Conservation (phyloP, 768 basidiomycete species). For the Calvatia gigantea region DNA sequence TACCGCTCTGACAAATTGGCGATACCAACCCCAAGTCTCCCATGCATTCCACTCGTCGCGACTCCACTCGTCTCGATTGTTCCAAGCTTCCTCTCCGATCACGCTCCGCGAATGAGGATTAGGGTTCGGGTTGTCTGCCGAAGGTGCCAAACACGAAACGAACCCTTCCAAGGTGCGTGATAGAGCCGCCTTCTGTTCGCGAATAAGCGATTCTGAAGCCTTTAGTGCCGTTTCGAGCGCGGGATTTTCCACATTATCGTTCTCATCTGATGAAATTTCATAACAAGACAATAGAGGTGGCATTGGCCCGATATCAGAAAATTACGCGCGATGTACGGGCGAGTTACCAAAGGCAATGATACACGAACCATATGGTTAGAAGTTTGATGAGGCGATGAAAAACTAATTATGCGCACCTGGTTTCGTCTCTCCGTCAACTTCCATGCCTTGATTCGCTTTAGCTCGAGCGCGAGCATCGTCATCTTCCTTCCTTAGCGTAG, state of each 20-base stretch:
- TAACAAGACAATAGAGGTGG: background rate
- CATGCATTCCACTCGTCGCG: slow-evolving; percentile 77
- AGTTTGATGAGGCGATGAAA: background rate
- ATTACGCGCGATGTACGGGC: background rate
- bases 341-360: background rate
- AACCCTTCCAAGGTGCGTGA: slow-evolving; percentile 76
- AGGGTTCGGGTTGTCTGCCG: slow-evolving; percentile 36
- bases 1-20: slow-evolving; percentile 82
- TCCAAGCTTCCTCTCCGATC: slow-evolving; percentile 67
- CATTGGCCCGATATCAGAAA: background rate
- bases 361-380: background rate
- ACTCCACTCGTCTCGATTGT: slow-evolving; percentile 64
- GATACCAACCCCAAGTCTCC: slow-evolving; percentile 91
- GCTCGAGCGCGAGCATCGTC: slow-evolving; percentile 79
- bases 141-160: slow-evolving; percentile 54
- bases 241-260: slow-evolving; percentile 52
- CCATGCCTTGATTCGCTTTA: slow-evolving; percentile 67
- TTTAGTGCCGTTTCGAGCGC: slow-evolving; percentile 70
- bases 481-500: slow-evolving; percentile 78
- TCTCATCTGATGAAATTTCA: slow-evolving; percentile 28
- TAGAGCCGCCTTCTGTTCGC: slow-evolving; percentile 74
- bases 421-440: slow-evolving; percentile 65
- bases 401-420: slow-evolving; percentile 30
- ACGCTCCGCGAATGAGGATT: slow-evolving; percentile 52
- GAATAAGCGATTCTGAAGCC: slow-evolving; percentile 68